Evolutionary conservation across 768 basidiomycete species (phyloP).

Genomic region (Lentinus brumalis): DNA sequence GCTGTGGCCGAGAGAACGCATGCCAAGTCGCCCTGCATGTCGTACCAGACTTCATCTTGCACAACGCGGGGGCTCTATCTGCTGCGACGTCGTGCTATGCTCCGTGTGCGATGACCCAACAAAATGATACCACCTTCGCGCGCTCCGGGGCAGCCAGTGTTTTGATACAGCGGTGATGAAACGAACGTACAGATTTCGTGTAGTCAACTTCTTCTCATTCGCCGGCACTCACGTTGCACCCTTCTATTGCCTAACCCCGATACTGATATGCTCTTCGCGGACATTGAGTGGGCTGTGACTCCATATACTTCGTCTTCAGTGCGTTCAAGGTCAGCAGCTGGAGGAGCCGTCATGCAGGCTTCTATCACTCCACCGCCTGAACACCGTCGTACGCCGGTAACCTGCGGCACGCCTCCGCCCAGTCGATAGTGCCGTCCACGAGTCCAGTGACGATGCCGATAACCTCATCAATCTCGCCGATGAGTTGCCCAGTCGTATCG

Average conservation of each 20-base stretch:
- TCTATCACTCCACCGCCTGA: slow-evolving; percentile 61
- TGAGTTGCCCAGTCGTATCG: slow-evolving; percentile 91
- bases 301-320: not conserved
- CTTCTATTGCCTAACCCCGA: not conserved
- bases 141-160: not conserved
- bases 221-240: not conserved
- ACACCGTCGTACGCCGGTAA: slow-evolving; percentile 85
- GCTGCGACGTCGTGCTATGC: not conserved
- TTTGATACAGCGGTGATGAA: slow-evolving; percentile 3
- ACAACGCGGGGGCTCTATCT: not conserved
- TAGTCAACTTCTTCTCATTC: not conserved
- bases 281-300: not conserved
- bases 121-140: not conserved
- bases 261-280: not conserved
- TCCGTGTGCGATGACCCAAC: not conserved
- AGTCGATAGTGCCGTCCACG: slow-evolving; percentile 72
- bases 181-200: slow-evolving; percentile 4
- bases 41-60: not conserved
- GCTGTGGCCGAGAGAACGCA: not conserved
- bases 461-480: slow-evolving; percentile 89
- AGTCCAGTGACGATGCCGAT: slow-evolving; percentile 78
- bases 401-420: slow-evolving; percentile 71
- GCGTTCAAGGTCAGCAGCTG: not conserved
- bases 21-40: not conserved
- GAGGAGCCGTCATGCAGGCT: not conserved